phyloP scores from a whole-genome alignment of 495 filamentous ascomycete genomes.

The Tricharina praecox region DNA sequence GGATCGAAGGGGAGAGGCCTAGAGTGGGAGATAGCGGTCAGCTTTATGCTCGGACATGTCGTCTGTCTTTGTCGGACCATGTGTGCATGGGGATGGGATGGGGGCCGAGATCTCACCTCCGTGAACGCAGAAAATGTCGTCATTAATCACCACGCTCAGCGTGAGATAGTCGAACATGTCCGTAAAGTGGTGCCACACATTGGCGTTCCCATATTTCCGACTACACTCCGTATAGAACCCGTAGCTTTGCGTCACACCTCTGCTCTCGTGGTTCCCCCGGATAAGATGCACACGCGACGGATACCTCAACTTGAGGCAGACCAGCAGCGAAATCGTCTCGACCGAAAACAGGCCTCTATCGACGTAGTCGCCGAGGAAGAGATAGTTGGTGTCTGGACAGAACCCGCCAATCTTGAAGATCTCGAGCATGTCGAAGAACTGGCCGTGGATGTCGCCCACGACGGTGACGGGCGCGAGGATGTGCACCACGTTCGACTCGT shows the following conservation, averaged over 20 bases:
- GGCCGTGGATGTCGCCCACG: constrained; percentile 94
- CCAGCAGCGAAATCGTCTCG: constrained; percentile 87
- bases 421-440: constrained; percentile 97
- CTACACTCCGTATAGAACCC: constrained; percentile 98
- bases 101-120: constrained; percentile 36
- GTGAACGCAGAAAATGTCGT: constrained; percentile 97
- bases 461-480: constrained; percentile 94
- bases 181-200: constrained; percentile 98
- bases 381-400: constrained; percentile 93
- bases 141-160: constrained; percentile 88
- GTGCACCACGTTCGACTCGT: constrained; percentile 98
- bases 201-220: constrained; percentile 92
- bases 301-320: constrained; percentile 87
- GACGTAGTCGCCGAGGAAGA: constrained; percentile 96
- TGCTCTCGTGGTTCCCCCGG: constrained; percentile 90
- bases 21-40: not conserved
- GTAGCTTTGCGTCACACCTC: constrained; percentile 95
- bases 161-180: constrained; percentile 99
- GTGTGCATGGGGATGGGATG: not conserved
- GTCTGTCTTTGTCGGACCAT: not conserved
- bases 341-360: constrained; percentile 94
- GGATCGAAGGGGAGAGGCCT: constrained; percentile 85
- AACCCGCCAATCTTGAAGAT: constrained; percentile 97
- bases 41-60: not conserved
- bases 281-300: constrained; percentile 84